Evolutionary conservation across 768 basidiomycete genomes (phyloP).

Genomic region (Pholiota conissans): DNA sequence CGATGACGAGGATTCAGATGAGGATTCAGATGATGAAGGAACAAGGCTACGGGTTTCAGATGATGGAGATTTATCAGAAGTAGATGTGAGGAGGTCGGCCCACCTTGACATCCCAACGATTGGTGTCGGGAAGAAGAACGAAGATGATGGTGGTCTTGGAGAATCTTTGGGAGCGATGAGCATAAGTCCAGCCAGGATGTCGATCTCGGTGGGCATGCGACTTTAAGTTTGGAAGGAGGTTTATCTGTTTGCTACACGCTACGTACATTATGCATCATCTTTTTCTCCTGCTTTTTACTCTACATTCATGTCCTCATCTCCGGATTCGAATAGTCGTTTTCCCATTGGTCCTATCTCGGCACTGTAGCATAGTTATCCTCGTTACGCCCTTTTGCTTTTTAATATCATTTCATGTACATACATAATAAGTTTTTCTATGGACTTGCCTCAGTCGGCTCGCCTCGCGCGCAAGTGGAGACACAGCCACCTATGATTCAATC

Average conservation of each 20-base stretch:
- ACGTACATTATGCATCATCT: too few relatives aligned
- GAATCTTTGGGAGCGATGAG: slow-evolving; percentile 80
- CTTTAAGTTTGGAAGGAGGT: neutral
- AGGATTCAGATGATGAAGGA: slow-evolving; percentile 35
- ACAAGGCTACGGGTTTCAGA: slow-evolving; percentile 10
- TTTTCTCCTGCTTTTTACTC: too few relatives aligned
- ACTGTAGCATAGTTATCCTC: too few relatives aligned
- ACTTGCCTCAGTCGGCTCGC: too few relatives aligned
- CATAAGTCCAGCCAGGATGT: slow-evolving; percentile 61
- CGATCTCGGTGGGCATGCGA: slow-evolving; percentile 17
- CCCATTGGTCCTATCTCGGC: too few relatives aligned
- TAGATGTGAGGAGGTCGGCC: neutral
- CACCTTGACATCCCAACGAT: slow-evolving; percentile 7
- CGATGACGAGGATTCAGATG: slow-evolving; percentile 65
- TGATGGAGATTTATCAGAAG: slow-evolving; percentile 2
- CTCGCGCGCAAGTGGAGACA: neutral
- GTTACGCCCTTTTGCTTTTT: too few relatives aligned
- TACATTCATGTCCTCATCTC: too few relatives aligned
- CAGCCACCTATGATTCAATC: neutral
- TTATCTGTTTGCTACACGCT: too few relatives aligned
- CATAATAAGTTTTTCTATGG: too few relatives aligned
- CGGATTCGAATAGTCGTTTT: too few relatives aligned
- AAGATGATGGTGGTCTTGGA: slow-evolving; percentile 56
- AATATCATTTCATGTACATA: too few relatives aligned
- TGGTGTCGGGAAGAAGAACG: slow-evolving; percentile 8